A percentile compares a stretch with the other conserved stretches of the same genome.
Evolutionary conservation across 495 filamentous ascomycete genomes (phyloP).

Genomic region (Talaromyces thailandensis): DNA sequence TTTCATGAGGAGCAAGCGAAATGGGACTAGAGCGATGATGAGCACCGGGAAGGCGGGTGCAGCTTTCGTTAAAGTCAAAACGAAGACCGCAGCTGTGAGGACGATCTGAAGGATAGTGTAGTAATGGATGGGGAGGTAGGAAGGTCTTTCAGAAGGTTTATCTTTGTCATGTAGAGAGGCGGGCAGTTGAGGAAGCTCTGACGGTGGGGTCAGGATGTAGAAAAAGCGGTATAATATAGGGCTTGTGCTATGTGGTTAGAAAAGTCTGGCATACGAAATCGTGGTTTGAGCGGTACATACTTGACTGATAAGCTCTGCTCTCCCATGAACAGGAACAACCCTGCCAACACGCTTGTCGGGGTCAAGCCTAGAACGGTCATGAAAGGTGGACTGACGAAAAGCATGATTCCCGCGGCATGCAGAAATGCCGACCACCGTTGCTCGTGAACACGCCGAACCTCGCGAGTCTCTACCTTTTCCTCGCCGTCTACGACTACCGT

Average conservation of each 20-base stretch:
- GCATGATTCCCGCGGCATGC: constrained; percentile 51
- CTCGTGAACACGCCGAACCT: constrained; percentile 50
- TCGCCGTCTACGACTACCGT: constrained; percentile 26
- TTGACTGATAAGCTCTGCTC: constrained; percentile 63
- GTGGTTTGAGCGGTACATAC: constrained; percentile 14
- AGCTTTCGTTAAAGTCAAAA: constrained; percentile 53
- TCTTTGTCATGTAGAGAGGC: neutral
- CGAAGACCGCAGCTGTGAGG: constrained; percentile 53
- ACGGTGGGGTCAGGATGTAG: constrained; percentile 53
- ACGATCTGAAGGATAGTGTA: constrained; percentile 57
- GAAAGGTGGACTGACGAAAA: constrained; percentile 56
- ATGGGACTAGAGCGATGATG: constrained; percentile 57
- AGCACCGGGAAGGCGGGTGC: constrained; percentile 60
- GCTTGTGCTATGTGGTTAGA: constrained; percentile 16
- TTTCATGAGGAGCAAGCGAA: constrained; percentile 55
- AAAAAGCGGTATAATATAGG: constrained; percentile 58
- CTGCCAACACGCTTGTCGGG: constrained; percentile 59
- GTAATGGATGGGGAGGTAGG: constrained; percentile 49
- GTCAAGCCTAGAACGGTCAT: constrained; percentile 63
- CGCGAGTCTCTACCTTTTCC: constrained; percentile 28
- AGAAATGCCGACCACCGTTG: constrained; percentile 61
- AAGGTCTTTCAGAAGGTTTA: constrained; percentile 12
- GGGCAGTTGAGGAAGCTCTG: constrained; percentile 53
- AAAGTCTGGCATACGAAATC: neutral
- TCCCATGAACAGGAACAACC: constrained; percentile 66